Conservation (phyloP, 257 asterid species). For the Jacaranda mimosifolia region DNA sequence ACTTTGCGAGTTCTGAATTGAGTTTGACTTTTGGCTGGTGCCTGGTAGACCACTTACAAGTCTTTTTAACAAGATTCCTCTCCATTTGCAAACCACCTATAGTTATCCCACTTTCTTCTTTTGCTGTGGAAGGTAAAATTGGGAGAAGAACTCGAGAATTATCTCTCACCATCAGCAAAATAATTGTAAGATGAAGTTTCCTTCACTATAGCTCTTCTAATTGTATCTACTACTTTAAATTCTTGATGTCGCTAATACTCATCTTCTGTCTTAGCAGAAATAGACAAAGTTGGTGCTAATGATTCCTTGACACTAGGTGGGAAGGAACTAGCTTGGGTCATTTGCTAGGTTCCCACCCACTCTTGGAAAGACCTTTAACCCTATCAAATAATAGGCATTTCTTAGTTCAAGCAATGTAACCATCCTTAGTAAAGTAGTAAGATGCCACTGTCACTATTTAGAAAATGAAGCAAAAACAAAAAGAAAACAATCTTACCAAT, state of each 20-base stretch:
- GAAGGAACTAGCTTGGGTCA: constrained; percentile 70
- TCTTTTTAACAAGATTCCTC: constrained; percentile 52
- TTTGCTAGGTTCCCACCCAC: constrained; percentile 83
- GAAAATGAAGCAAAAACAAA: background rate
- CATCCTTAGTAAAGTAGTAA: no score
- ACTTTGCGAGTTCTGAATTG: constrained; percentile 54
- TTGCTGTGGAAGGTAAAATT: constrained; percentile 52
- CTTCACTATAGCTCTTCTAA: constrained; percentile 59
- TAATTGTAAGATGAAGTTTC: constrained; percentile 60
- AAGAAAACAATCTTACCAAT: constrained; percentile 57
- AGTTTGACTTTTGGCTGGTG: constrained; percentile 66
- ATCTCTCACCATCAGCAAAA: constrained; percentile 58
- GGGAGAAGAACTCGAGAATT: constrained; percentile 54
- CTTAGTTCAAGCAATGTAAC: constrained; percentile 25
- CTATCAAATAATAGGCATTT: constrained; percentile 51
- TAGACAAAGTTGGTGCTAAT: constrained; percentile 58
- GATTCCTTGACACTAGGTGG: constrained; percentile 67
- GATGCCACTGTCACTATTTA: background rate
- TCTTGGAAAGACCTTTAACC: constrained; percentile 92
- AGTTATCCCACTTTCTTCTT: constrained; percentile 57
- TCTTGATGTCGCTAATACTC: constrained; percentile 63
- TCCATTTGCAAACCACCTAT: constrained; percentile 55
- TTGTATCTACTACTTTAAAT: constrained; percentile 59
- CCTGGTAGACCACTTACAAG: constrained; percentile 54
- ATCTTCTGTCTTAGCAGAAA: constrained; percentile 66